A percentile compares a stretch with the other conserved stretches of the same genome.
These are phyloP conservation scores for Lasiosphaeria hispida DNA, from an alignment of 495 filamentous ascomycete genomes.

Conservation along the genomic window DNA sequence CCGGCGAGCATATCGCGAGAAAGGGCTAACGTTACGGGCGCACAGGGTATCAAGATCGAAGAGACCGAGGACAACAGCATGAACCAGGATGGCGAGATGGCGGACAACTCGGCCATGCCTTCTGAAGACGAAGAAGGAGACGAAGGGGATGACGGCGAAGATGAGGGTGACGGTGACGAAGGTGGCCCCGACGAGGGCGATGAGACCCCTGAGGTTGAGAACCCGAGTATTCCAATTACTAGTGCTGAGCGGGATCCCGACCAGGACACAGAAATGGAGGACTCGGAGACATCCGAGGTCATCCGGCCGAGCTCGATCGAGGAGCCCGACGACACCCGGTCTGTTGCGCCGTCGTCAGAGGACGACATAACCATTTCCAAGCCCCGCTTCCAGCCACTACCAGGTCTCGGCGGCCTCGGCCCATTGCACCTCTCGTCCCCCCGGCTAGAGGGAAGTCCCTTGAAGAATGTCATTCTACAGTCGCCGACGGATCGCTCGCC, in stretches of 20 bases:
- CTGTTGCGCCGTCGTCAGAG: slow-evolving; percentile 12
- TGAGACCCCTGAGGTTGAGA: slow-evolving; percentile 30
- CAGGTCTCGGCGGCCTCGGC: slow-evolving; percentile 13
- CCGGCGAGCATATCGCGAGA: slow-evolving; percentile 33
- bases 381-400: slow-evolving; percentile 24
- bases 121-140: slow-evolving; percentile 58
- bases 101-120: slow-evolving; percentile 55
- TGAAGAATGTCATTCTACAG: slow-evolving; percentile 43
- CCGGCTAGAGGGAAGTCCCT: slow-evolving; percentile 45
- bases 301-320: slow-evolving; percentile 25
- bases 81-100: slow-evolving; percentile 46
- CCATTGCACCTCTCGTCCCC: slow-evolving; percentile 13
- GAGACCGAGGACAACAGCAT: slow-evolving; percentile 38
- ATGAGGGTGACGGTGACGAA: slow-evolving; percentile 39
- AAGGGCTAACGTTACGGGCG: slow-evolving; percentile 26
- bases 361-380: slow-evolving; percentile 28
- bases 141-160: slow-evolving; percentile 40
- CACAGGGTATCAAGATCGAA: slow-evolving; percentile 36
- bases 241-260: slow-evolving; percentile 24
- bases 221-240: neutral
- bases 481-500: slow-evolving; percentile 36
- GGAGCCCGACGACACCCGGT: slow-evolving; percentile 24
- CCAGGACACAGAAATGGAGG: slow-evolving; percentile 27
- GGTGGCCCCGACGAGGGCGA: slow-evolving; percentile 34
- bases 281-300: slow-evolving; percentile 24